Evolutionary conservation across 768 basidiomycete species (phyloP), one percentile per base, ranked within the genome.

Genomic region (Auriscalpium orientale): DNA sequence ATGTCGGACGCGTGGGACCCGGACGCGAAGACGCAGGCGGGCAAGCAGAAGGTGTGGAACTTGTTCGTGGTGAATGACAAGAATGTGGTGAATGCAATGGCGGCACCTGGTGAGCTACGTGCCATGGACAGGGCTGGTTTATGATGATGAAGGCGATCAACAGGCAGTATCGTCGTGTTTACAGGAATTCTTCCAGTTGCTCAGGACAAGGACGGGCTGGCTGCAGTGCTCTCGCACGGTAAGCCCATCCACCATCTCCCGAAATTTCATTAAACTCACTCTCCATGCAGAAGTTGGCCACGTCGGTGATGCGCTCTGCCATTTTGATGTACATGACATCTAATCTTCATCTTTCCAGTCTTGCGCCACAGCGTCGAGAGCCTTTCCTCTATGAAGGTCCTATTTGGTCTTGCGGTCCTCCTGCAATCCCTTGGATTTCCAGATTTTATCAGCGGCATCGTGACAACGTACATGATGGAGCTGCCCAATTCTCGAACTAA

Each of bases 211-310:
- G 79, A 87, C 63, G 91, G 91, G 0, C 72, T 98, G 0, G 90
- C 94, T 1, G 85, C 85, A 16, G 85, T 97, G 1, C 71, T 98
- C 3, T 82, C 89, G 1, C 94, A 97, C 67, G 91, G 92, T 89
- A 53, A 3, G 78, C 45, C 12, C 15, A 9, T 16, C 45, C 18
- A 5, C 1, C 51, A 37, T 37, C 7, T 8, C 1, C 22, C 2
- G 13, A 18, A 34, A 21, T 5, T 22, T 28, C 34, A 37, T 11
- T 8, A 34, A 8, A 12, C 18, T 53, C 15, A 33, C 16, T 9
- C 3, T 36, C n/a, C 28, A 35, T 61, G 8, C 56, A 91, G 91
- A 92, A 70, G 87, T 91, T 38, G 89, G 86, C n/a, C 91, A 87
- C 49, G 78, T 79, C 50, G 85, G 87, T 83, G 61, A 59, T 75